Evolutionary conservation across 805 yeast species (phyloP), one percentile per base, ranked within the genome.

Genomic region (Naumovozyma dairenensis): DNA sequence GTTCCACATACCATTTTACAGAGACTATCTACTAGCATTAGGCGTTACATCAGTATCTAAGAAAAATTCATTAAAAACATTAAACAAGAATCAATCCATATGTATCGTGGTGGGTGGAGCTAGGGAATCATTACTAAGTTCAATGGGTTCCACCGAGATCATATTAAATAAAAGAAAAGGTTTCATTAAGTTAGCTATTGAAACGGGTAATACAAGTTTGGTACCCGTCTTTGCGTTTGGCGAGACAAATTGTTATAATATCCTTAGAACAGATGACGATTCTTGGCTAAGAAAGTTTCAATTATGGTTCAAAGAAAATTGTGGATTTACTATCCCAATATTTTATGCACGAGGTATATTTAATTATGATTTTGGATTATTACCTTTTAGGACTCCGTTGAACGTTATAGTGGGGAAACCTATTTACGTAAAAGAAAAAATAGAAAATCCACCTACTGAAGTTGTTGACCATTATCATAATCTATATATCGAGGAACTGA

Each of bases 31-130:
- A 13, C 57, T 85, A 54, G 68, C 83, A 1, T 55, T 86, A 17
- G 97, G 97, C 0, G 69, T 85, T 15, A 80, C 94, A 2, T 76
- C 94, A 7, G 96, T 94, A 1, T 74, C 86, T 0, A 78, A 76
- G 35, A 65, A 63, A 30, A 85, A 87, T 43, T 80, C 92, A 29
- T 60, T 71, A 40, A 67, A 77, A 17, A 65, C 84, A 18, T 65
- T 92, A 31, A 54, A 59, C 32, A 70, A 74, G 37, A 74, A 79
- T 43, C 77, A 74, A 45, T 81, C 94, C 2, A 80, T 87, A 9
- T 81, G 89, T 41, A 77, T 92, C 37, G 97, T 92, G 1, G 77
- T 92, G 16, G 98, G 98, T 2, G 98, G 98, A 0, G 97, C 97
- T 0, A 81, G 85, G 39, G 98, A 92, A 50, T 76, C 93, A 1